Evolutionary conservation across 2,329 filamentous ascomycete species (phyloP), one percentile per base, ranked within the genome.

Genomic region (Pseudogymnoascus sp.): DNA sequence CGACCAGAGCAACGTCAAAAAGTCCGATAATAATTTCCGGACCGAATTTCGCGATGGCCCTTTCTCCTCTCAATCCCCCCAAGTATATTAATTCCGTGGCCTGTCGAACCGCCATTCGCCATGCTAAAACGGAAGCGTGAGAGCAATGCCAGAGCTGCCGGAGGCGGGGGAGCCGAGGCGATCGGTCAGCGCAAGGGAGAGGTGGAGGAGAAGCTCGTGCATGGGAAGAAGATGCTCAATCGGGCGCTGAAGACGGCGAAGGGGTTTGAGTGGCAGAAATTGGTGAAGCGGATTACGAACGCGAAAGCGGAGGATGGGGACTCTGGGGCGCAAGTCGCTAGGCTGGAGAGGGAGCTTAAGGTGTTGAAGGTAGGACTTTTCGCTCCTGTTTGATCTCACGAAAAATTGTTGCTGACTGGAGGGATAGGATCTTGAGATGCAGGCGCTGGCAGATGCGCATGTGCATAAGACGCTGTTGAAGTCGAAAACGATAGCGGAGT

Each of bases 261-360:
- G 72, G 86, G 87, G 56, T 88, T 91, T 71, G 90, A 93, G 77
- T 82, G 89, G 53, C 90, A 93, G 76, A 89, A 91, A 67, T 81
- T 84, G 59, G 78, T 80, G 14, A 79, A 89, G 65, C 82, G 87
- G 62, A 61, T 75, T 65, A 87, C 85, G 73, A 78, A 81, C 44
- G 74, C 83, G 13, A 79, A 76, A 60, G 75, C 77, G 61, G 69
- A 76, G 14, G 72, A 74, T 1, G 81, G 81, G 50, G 84, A 86
- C 70, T 31, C 50, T 19, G 29, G 10, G 8, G 47, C 26, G 50
- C 50, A 56, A 13, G 76, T 83, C 21, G 76, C 78, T 64, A 79
- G 88, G 19, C 76, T 93, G 33, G 83, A 90, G 66, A 81, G 82
- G 35, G 89, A 85, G 68, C 79, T 83, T 61, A 74, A 76, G 33